Base-by-base conservation (phyloP, 805 yeast genomes). In the Wickerhamomyces alni region DNA sequence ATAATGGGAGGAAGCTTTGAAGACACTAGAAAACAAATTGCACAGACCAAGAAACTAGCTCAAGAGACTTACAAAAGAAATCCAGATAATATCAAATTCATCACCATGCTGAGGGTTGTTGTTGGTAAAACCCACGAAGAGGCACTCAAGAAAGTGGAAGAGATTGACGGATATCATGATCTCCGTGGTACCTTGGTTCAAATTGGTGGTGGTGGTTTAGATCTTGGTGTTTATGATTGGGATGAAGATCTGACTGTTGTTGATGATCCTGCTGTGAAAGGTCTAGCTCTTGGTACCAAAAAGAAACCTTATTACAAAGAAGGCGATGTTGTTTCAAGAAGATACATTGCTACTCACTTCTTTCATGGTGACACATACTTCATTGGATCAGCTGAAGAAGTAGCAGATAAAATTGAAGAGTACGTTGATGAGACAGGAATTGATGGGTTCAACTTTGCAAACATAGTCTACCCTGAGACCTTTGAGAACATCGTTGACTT, bases 391-490 rank as follows among this genome's bases (percentile, higher is more conserved):
- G 17, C 33, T 17, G 33, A 17, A 17, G 33, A 30, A 30, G 15
- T 30, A 13, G 33, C 33, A 9, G 33, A 30, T 11, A 17, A 30
- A 12, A 30, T 30, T 8, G 33, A 30, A 11, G 22, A 30, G 11
- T 30, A 30, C 13, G 33, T 30, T 30, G 33, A 30, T 30, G 33
- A 30, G n/a, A 17, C 33, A 30, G 33, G 33, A 10, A 30, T 30
- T 30, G 33, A 30, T 17, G 33, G 33, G 5, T 30, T 30, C 33
- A 30, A 30, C 15, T 12, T 30, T 13, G 10, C 19, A 8, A 30
- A 30, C n/a, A 17, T 30, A 8, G 11, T 30, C 33, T 30, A 17
- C 33, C 33, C 33, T 8, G 33, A 30, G 17, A 30, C 33, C 10
- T 30, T 30, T 11, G 22, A 17, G 6, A n/a, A 17, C 11, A 30